These are phyloP conservation scores for Rhododendron henanense DNA, from an alignment of 148 eudicot genomes.

Conservation along the genomic window DNA sequence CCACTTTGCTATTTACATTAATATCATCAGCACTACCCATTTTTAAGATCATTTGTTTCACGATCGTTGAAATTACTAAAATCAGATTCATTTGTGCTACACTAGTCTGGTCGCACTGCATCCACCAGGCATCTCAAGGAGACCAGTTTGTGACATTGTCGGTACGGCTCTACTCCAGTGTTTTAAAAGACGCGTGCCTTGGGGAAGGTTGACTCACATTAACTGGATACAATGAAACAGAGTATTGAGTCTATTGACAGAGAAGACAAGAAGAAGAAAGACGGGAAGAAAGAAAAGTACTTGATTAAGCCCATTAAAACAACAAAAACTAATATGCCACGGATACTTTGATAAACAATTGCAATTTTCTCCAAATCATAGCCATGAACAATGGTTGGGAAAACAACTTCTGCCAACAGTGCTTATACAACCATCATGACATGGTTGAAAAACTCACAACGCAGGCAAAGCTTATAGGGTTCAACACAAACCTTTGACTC, in stretches of 20 bases:
- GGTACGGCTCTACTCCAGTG: background rate
- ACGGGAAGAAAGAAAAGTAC: background rate
- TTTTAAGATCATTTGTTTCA: background rate
- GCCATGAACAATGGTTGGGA: background rate
- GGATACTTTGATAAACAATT: background rate
- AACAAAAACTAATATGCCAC: background rate
- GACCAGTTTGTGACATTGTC: background rate
- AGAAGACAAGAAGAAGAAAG: background rate
- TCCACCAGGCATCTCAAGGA: background rate
- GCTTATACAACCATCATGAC: background rate
- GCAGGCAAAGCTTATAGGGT: background rate
- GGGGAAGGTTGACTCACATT: background rate
- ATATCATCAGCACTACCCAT: background rate
- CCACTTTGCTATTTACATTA: background rate
- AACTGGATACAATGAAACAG: background rate
- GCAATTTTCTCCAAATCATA: background rate
- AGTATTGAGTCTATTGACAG: background rate
- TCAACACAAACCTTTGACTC: slow-evolving; percentile 57
- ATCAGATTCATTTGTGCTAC: background rate
- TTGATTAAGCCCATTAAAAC: background rate
- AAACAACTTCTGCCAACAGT: background rate
- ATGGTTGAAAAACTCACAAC: background rate
- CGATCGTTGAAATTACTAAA: background rate
- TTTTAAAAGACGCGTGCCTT: no score
- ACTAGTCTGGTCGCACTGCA: background rate